Conservation (phyloP, 2,329 filamentous ascomycete species). For the Fusarium miscanthi region DNA sequence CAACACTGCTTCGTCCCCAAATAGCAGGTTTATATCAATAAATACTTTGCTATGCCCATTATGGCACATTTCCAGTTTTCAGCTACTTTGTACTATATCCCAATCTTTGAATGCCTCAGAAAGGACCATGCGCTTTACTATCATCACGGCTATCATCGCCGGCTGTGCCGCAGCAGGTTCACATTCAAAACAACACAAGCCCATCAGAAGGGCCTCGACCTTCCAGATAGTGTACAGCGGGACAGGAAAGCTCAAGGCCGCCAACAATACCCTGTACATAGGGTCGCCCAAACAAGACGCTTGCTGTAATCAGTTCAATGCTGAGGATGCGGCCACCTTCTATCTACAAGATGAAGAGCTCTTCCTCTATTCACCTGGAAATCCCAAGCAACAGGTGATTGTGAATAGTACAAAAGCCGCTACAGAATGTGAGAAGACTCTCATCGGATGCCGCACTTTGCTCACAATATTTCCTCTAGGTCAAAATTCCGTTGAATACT, state of each 20-base stretch:
- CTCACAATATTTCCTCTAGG: not conserved
- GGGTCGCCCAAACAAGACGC: not conserved
- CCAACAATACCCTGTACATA: not conserved
- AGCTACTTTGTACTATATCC: not conserved
- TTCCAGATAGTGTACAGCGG: not conserved
- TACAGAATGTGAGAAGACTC: not conserved
- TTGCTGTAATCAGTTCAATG: constrained; percentile 2
- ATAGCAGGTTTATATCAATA: not conserved
- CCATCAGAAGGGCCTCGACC: not conserved
- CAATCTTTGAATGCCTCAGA: not conserved
- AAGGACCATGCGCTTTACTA: not conserved
- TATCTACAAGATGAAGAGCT: not conserved
- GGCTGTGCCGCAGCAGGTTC: not conserved
- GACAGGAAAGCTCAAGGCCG: not conserved
- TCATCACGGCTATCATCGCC: not conserved
- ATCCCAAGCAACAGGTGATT: not conserved
- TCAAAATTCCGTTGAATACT: not conserved
- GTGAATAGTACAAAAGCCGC: not conserved
- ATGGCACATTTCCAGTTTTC: rapidly evolving
- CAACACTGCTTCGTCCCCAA: not conserved
- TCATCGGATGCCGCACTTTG: rapidly evolving
- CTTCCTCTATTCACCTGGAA: constrained; percentile 4
- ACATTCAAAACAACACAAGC: not conserved
- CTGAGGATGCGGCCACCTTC: constrained; percentile 3
- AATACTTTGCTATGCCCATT: not conserved